These are phyloP conservation scores for Bolboschoenus planiculmis DNA, from an alignment of 176 grass and related monocot genomes.

Conservation along the genomic window DNA sequence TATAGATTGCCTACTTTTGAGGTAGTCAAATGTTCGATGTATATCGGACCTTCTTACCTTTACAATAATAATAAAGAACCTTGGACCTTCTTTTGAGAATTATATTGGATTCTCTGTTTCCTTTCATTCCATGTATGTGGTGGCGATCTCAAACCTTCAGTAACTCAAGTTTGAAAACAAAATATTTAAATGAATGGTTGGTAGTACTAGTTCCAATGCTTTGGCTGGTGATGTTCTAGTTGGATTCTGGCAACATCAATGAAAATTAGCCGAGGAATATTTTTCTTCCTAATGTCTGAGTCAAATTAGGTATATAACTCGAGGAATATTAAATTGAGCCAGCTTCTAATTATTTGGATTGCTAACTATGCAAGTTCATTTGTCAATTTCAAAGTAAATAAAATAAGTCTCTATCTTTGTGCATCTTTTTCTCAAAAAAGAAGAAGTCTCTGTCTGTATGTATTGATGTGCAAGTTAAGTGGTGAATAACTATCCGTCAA, in stretches of 20 bases:
- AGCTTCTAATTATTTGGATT: background rate
- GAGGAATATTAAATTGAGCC: too few species aligned
- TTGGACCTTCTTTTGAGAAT: background rate
- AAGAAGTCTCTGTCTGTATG: too few species aligned
- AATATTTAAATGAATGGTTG: background rate
- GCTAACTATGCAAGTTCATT: background rate
- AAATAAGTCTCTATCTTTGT: background rate
- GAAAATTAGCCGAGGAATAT: background rate
- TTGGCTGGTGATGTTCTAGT: background rate
- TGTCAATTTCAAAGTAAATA: background rate
- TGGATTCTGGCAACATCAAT: constrained; percentile 1
- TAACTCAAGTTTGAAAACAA: background rate
- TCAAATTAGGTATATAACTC: too few species aligned
- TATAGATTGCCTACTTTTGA: background rate
- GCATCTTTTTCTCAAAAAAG: too few species aligned
- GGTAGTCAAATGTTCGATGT: background rate
- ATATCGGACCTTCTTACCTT: background rate
- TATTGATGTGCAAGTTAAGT: background rate
- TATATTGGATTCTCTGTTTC: background rate
- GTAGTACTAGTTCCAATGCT: background rate
- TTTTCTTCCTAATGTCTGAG: background rate
- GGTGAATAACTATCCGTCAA: background rate
- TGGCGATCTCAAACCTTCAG: background rate
- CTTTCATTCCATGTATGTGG: background rate
- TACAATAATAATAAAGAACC: background rate